Base-by-base conservation (phyloP, 345 rosid genomes). In the Theobroma cacao region DNA sequence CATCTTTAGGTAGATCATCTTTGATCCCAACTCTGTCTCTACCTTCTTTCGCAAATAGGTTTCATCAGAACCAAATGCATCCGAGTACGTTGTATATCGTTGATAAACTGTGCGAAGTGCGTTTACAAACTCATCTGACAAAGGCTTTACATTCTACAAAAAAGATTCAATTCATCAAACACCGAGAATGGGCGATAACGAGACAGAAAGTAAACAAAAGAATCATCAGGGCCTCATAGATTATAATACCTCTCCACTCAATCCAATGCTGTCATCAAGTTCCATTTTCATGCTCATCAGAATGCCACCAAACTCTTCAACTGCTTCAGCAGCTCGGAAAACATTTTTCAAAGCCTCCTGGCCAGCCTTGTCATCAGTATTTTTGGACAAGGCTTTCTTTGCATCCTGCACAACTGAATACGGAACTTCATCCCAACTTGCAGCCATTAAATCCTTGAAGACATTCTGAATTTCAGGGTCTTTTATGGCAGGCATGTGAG, bases 1-100 rank as follows among this genome's bases (percentile, higher is more conserved):
- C 98, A 96, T 96, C 94, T 96, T 96, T 81, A 96, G 81, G 91
- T 87, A 90, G 74, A 96, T 96, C 98, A 96, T 92, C 88, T 89
- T 94, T 48, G 98, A 87, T 28, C 98, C 99, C 87, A 96, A 84
- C 82, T 96, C 97, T 36, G 80, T 89, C 93, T 92, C 99, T 43
- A 94, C 97, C 84, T 96, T 96, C 91, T 96, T 95, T 83, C 84
- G 81, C 85, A 94, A 84, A 81, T 84, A 94, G 52, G 81, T 73
- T 79, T 94, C 99, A 30, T 90, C 94, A 74, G 93, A 91, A 60
- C 87, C 95, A 80, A 94, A 94, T 28, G 99, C 80, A 62, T 85
- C 92, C 78, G 94, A 68, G 79, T 96, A 96, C 0, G 83, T 77
- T 75, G 82, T 15, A 66, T 96, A 96, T 48, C 97, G 89, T 64